Evolutionary conservation across 75 land plant species (phyloP).

Genomic region (Selaginella moellendorffii): DNA sequence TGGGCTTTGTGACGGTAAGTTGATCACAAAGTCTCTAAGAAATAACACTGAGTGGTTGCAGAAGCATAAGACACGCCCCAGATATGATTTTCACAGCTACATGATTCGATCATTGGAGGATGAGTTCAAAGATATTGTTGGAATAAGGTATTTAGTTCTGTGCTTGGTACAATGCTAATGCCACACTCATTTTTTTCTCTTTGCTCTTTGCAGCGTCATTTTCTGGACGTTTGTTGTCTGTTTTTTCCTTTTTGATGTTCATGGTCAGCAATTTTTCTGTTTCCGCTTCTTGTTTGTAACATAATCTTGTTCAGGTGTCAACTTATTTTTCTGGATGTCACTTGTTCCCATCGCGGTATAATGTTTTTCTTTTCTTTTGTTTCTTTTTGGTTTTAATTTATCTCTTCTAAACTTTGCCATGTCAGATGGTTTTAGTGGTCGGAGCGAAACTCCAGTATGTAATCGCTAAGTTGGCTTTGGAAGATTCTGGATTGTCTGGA

Average conservation of each 20-base stretch:
- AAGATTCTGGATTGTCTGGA: constrained; percentile 43
- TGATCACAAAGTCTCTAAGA: background rate
- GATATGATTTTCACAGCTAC: constrained; percentile 89
- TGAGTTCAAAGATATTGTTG: constrained; percentile 68
- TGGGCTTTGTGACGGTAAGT: constrained; percentile 17
- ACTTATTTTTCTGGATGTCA: constrained; percentile 83
- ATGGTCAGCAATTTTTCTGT: constrained; percentile 33
- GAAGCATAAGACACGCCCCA: constrained; percentile 60
- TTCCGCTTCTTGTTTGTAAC: background rate
- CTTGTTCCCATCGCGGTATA: constrained; percentile 58
- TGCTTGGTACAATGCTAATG: background rate
- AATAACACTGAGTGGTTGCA: constrained; percentile 19
- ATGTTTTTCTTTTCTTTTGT: background rate
- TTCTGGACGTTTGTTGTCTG: constrained; percentile 83
- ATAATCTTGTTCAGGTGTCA: constrained; percentile 34
- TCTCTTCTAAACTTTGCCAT: no score
- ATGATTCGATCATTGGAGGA: constrained; percentile 93
- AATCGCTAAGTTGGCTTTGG: constrained; percentile 70
- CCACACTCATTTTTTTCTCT: background rate
- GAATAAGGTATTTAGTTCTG: constrained; percentile 45
- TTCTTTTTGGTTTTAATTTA: no score
- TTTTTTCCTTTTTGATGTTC: constrained; percentile 66
- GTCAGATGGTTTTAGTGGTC: constrained; percentile 61
- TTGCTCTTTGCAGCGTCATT: constrained; percentile 41
- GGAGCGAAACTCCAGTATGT: constrained; percentile 83